Base-by-base conservation (phyloP, 352 stramenopile genomes). In the Phytophthora hybrid region DNA sequence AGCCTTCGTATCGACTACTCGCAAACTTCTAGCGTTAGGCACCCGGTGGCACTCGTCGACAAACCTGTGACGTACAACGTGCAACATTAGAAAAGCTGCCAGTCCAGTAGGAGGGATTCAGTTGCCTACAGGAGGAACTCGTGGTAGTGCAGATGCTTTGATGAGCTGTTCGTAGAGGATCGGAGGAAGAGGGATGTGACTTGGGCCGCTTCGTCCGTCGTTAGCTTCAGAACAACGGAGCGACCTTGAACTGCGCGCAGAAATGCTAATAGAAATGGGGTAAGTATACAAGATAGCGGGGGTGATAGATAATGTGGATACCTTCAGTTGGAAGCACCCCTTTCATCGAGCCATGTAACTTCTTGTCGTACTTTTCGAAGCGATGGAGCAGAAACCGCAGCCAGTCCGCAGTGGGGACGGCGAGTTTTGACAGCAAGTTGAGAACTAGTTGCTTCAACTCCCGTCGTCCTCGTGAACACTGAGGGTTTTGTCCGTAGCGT, bases 401-500 rank as follows among this genome's bases (percentile, higher is more conserved):
- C 82, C 79, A 87, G 1, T 82, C 52, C 18, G 44, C 13, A 18
- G 60, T 44, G 5, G 63, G 62, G 1, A 63, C 37, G 11, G 63
- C 62, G 9, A 76, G 11, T 39, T 74, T 54, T 21, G 58, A 29
- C 11, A 86, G 52, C 0, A 78, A 26, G 13, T 46, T 46, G 2
- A 80, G 32, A 16, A 85, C 46, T 1, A 84, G 65, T 6, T 68
- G 69, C 37, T 88, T 89, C 29, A 91, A 53, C 37, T 81, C 73
- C 37, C 81, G 78, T 5, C 83, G 73, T 34, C 75, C 78, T 5
- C 81, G 75, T 9, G 81, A 71, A 46, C 62, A 66, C 34, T 85
- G 68, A 0, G 83, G 83, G 18, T 88, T 80, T 21, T 88, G 80
- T 1, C 65, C 81, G 47, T 86, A 91, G 37, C 80, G 81, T 51